phyloP scores from a whole-genome alignment of 192 early-diverging fungal genomes.

The Funneliformis geosporum region DNA sequence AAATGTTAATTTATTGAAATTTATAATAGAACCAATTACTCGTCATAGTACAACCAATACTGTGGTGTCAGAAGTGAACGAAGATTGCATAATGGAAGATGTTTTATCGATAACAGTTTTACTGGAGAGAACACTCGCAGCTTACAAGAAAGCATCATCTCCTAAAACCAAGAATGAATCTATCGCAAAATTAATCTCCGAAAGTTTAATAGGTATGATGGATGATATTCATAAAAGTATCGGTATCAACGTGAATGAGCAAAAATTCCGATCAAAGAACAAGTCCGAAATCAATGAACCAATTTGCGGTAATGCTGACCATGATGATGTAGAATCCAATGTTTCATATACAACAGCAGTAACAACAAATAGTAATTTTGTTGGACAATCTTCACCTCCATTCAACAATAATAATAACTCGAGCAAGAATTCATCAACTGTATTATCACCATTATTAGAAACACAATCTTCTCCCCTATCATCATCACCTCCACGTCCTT shows the following conservation, averaged over 20 bases:
- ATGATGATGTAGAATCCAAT: conserved; percentile 23
- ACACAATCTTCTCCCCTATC: conserved; percentile 5
- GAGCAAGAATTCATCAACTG: too few species aligned
- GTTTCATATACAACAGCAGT: conserved; percentile 15
- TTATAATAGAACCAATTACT: background rate
- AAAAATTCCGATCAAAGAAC: background rate
- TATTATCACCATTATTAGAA: background rate
- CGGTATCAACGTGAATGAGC: background rate
- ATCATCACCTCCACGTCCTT: background rate
- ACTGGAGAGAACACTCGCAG: conserved; percentile 18
- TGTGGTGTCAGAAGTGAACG: conserved; percentile 4
- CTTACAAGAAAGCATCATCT: conserved; percentile 21
- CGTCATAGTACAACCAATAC: background rate
- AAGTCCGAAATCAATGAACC: background rate
- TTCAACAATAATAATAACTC: background rate
- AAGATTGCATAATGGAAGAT: conserved; percentile 26
- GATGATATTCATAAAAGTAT: conserved; percentile 26
- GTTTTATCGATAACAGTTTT: conserved; percentile 2
- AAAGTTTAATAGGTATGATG: conserved; percentile 19
- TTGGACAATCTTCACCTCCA: background rate
- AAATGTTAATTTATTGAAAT: background rate
- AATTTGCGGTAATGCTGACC: background rate
- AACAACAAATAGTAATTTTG: background rate
- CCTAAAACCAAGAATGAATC: conserved; percentile 15
- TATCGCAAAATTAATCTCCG: conserved; percentile 29